Base-by-base conservation (phyloP, 148 eudicot genomes). In the Vaccinium vitisidaea region DNA sequence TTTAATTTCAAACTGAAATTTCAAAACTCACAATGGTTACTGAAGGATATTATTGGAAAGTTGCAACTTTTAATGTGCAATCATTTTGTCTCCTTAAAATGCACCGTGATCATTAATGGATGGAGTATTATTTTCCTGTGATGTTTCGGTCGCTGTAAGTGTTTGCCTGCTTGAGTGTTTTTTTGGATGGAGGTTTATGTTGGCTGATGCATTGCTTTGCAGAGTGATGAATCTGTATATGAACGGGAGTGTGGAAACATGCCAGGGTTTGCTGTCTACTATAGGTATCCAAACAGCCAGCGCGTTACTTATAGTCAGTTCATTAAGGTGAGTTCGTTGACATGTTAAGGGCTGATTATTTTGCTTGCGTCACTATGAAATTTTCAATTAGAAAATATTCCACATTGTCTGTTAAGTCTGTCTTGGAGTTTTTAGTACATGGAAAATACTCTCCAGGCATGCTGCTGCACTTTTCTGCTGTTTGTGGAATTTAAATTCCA, bases 241-340 rank as follows among this genome's bases (percentile, higher is more conserved):
- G 99, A 95, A 86, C 95, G 93, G 43, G 99, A 97, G 86, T 97
- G 99, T 85, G 98, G 98, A 43, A 97, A 97, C 92, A 97, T 95
- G 98, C 99, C 99, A 49, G 99, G 99, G 7, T 97, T 97, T 92
- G 98, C 99, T 67, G 96, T 97, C 77, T 97, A 97, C 75, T 97
- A 97, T 85, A 91, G 97, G 90, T 91, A 88, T 86, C 99, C 99
- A 63, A 94, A 97, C 86, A 94, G 98, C 85, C 96, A 93, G 91
- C 98, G 98, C 30, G 98, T 97, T 71, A 92, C 96, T 55, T 97
- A 93, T 89, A 90, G 95, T 80, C 99, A 97, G 86, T 97, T 95
- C 87, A 91, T 97, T 75, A 97, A 95, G 96, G 99, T 97, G 30
- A 88, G 91, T 82, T 87, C 21, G 19, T 82, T 27, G 83, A 53